A percentile compares a stretch with the other conserved stretches of the same genome.
Conservation (phyloP, 73 alveolate genomes). For the Paramecium caudatum region DNA sequence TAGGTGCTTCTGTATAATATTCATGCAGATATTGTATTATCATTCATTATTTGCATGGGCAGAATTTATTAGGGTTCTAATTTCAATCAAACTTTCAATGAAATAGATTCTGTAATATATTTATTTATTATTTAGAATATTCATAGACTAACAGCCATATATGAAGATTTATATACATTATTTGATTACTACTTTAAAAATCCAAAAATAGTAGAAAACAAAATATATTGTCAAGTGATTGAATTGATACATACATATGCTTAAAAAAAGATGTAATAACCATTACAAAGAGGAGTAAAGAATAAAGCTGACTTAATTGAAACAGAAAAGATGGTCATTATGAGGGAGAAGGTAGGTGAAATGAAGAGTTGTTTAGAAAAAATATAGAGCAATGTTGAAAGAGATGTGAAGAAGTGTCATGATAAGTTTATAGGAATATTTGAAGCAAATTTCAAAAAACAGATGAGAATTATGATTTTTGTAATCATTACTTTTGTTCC, state of each 20-base stretch:
- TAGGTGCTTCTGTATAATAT: conserved; percentile 51
- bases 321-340: conserved; percentile 35
- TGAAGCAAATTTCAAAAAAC: conserved; percentile 55
- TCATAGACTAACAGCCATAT: conserved; percentile 59
- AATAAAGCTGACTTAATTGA: conserved; percentile 24
- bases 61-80: conserved; percentile 52
- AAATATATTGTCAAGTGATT: conserved; percentile 22
- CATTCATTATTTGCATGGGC: conserved; percentile 46
- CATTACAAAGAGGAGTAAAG: neutral
- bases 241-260: conserved; percentile 5
- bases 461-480: conserved; percentile 49
- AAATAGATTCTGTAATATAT: neutral
- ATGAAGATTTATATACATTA: conserved; percentile 62
- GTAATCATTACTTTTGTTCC: conserved; percentile 63
- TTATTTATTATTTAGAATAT: neutral
- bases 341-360: conserved; percentile 56
- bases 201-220: neutral
- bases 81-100: conserved; percentile 36
- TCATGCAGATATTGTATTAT: conserved; percentile 62
- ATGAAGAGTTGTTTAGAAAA: conserved; percentile 16
- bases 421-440: conserved; percentile 58
- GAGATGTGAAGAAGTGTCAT: conserved; percentile 48
- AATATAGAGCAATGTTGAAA: conserved; percentile 31
- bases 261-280: neutral
- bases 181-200: conserved; percentile 55